Base-by-base conservation (phyloP, 2,329 filamentous ascomycete genomes). In the Periconia sp. region DNA sequence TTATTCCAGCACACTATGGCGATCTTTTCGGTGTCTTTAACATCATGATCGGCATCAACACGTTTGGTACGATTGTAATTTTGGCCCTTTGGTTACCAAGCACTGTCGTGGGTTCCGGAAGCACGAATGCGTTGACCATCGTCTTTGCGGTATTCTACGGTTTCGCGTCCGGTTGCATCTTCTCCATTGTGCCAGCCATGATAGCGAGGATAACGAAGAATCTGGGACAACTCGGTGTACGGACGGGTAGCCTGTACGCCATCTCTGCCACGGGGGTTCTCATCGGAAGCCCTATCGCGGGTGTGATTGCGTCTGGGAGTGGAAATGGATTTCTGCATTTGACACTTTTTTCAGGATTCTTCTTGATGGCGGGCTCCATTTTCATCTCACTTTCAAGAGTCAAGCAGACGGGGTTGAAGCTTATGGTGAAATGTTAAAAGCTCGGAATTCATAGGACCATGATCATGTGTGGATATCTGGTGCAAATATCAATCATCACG, bases 1-100 rank as follows among this genome's bases (percentile, higher is more conserved):
- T 81, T 18, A 65, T 85, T 5, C 81, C 82, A 37, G 33, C 33
- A n/a, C 33, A 37, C 15, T n/a, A 6, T n/a, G 33, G 33, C 11
- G 33, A 37, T 37, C 11, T 37, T 11, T 37, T 37, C 33, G 33
- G 33, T 11, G 33, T 37, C 33, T 37, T 37, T 11, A 37, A 37
- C 33, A 11, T 37, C 33, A 37, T 37, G 33, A 37, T 37, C 15
- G 33, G 23, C 5, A 8, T 27, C 23, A 27, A 27, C 23, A 27
- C 23, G 23, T 27, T 27, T 8, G 23, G 23, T 8, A 8, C 23
- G 3, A 8, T 8, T 27, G 23, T 27, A 3, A 37, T 14, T n/a
- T 5, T 37, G 15, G 15, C 15, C 33, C 13, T 37, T n/a, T 37
- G 33, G 33, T 37, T 37, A n/a, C 33, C 33, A 14, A 37, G 11